Percentiles rank a stretch among this genome's conserved stretches.
Conservation (phyloP, 1,284 basidiomycete species). For the Leccinum griseonigrum region DNA sequence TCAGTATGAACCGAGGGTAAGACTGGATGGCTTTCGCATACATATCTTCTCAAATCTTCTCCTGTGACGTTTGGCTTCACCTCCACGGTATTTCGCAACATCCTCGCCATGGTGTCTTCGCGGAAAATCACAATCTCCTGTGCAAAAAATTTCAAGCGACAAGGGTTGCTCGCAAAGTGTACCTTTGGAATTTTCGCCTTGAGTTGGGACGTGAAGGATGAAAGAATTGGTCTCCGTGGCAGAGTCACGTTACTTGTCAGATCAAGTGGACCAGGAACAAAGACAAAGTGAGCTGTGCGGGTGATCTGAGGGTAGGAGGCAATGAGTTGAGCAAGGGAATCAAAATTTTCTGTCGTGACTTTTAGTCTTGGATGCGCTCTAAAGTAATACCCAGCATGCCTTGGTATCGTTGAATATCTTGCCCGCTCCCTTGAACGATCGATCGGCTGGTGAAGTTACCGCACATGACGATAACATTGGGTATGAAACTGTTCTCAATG, state of each 20-base stretch:
- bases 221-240: constrained; percentile 79
- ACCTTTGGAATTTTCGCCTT: constrained; percentile 72
- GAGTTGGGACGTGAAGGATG: constrained; percentile 68
- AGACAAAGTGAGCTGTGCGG: constrained; percentile 83
- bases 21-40: constrained; percentile 39
- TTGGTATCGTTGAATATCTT: constrained; percentile 82
- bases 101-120: constrained; percentile 91
- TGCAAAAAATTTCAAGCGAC: constrained; percentile 91
- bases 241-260: constrained; percentile 75
- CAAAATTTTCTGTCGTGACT: constrained; percentile 70
- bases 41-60: constrained; percentile 85
- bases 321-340: constrained; percentile 83
- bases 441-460: constrained; percentile 91
- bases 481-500: constrained; percentile 83
- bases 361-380: constrained; percentile 4
- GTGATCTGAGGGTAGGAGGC: constrained; percentile 76
- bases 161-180: constrained; percentile 89
- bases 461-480: constrained; percentile 87
- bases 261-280: constrained; percentile 93
- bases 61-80: constrained; percentile 75
- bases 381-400: constrained; percentile 43
- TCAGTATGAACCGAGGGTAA: constrained; percentile 8
- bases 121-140: constrained; percentile 96
- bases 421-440: constrained; percentile 73
- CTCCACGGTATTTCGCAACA: constrained; percentile 89